Percentiles rank a stretch among this genome's conserved stretches.
Evolutionary conservation across 257 asterid genomes (phyloP).

Genomic region (Primulina huaijiensis): DNA sequence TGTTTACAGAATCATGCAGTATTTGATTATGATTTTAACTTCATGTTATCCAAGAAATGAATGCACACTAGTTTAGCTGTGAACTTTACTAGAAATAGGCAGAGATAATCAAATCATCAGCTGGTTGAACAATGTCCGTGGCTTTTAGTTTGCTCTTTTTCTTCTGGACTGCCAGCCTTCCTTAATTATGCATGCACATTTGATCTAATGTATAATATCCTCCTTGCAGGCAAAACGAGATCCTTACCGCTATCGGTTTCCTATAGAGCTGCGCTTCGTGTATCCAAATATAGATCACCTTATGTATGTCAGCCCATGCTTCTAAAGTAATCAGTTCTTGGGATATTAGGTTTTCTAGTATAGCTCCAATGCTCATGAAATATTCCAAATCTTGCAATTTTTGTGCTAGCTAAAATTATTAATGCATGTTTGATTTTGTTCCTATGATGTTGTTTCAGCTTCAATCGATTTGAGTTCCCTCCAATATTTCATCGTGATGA

Average conservation of each 20-base stretch:
- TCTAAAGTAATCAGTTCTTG: conserved; percentile 14
- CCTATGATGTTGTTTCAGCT: conserved; percentile 49
- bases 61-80: not conserved
- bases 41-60: conserved; percentile 4
- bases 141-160: not conserved
- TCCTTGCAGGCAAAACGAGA: conserved; percentile 90
- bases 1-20: too few species aligned
- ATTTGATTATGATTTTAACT: not conserved
- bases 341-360: conserved; percentile 15
- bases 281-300: conserved; percentile 91
- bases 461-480: conserved; percentile 77
- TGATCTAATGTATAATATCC: conserved; percentile 25
- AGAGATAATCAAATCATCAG: too few species aligned
- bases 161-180: not conserved
- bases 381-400: conserved; percentile 5
- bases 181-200: conserved; percentile 15
- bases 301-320: conserved; percentile 47
- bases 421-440: conserved; percentile 17
- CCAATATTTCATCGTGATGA: conserved; percentile 92
- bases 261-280: conserved; percentile 90
- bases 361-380: conserved; percentile 13
- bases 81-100: too few species aligned
- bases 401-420: conserved; percentile 12
- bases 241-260: conserved; percentile 91
- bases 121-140: not conserved